These are phyloP conservation scores for Aspergillus sp. DNA, from an alignment of 2,329 filamentous ascomycete genomes.

Conservation along the genomic window DNA sequence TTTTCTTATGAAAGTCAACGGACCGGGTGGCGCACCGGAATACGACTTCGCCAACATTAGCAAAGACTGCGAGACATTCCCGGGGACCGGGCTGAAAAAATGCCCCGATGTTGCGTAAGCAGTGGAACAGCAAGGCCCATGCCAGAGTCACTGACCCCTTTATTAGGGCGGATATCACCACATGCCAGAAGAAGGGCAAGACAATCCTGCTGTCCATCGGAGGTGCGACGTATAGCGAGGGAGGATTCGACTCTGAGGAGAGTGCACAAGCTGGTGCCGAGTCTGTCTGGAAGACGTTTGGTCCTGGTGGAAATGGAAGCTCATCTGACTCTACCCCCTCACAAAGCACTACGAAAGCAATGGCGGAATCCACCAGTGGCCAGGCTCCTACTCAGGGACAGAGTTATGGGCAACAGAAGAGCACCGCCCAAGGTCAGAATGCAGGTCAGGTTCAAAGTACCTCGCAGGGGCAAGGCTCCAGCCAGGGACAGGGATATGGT, in stretches of 20 bases:
- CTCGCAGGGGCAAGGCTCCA: too few relatives aligned
- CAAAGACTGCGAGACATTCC: slow-evolving; percentile 53
- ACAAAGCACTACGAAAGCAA: too few relatives aligned
- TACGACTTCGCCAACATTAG: slow-evolving; percentile 59
- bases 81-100: slow-evolving; percentile 49
- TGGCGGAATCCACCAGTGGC: too few relatives aligned
- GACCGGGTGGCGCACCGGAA: slow-evolving; percentile 41
- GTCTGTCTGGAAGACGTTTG: slow-evolving; percentile 63
- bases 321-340: neutral
- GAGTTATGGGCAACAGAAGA: too few relatives aligned
- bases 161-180: slow-evolving; percentile 38
- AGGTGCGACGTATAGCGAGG: slow-evolving; percentile 61
- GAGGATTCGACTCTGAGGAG: slow-evolving; percentile 50
- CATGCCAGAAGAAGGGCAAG: slow-evolving; percentile 59
- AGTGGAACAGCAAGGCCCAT: neutral
- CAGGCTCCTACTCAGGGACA: too few relatives aligned
- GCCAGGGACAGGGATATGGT: too few relatives aligned
- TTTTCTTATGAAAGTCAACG: slow-evolving; percentile 53
- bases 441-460: too few relatives aligned
- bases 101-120: slow-evolving; percentile 59
- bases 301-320: slow-evolving; percentile 35
- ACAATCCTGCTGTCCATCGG: slow-evolving; percentile 66
- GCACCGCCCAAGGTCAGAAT: too few relatives aligned
- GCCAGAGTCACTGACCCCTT: slow-evolving; percentile 10
- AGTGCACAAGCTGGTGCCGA: slow-evolving; percentile 52